Evolutionary conservation across 352 stramenopile species (phyloP).

Genomic region (Phytopythium montanum): DNA sequence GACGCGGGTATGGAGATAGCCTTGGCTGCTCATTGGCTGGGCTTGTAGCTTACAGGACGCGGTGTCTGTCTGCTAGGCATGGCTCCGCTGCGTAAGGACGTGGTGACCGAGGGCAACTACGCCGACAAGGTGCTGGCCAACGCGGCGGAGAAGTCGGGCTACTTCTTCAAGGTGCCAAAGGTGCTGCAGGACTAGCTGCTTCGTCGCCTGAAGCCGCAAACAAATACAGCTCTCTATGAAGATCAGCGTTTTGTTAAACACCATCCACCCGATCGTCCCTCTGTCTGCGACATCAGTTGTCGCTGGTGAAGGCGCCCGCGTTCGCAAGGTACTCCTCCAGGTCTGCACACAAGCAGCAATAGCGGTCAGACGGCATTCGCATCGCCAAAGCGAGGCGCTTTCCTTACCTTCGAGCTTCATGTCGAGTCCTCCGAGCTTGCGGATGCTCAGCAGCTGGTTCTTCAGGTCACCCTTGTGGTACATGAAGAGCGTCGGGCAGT

Average conservation of each 20-base stretch:
- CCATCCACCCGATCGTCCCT: background rate
- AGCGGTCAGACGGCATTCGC: background rate
- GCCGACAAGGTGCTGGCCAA: constrained; percentile 73
- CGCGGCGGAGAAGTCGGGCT: constrained; percentile 66
- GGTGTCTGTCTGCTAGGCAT: constrained; percentile 10
- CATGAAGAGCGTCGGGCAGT: constrained; percentile 93
- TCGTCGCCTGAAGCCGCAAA: no score
- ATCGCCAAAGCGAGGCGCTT: background rate
- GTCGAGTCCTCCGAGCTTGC: constrained; percentile 83
- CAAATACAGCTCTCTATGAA: constrained; percentile 25
- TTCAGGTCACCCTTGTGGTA: constrained; percentile 88
- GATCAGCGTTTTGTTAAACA: constrained; percentile 3
- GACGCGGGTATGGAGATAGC: constrained; percentile 29
- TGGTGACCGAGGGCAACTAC: constrained; percentile 72
- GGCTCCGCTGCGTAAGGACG: constrained; percentile 68
- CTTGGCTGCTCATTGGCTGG: background rate
- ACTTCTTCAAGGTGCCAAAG: constrained; percentile 87
- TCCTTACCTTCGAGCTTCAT: constrained; percentile 80
- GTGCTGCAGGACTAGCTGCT: constrained; percentile 69
- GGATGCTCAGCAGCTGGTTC: constrained; percentile 88
- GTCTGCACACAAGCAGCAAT: constrained; percentile 31
- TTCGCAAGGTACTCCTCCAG: constrained; percentile 87
- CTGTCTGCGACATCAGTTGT: constrained; percentile 8
- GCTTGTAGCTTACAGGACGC: background rate
- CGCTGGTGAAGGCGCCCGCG: constrained; percentile 55